Evolutionary conservation across 2,329 filamentous ascomycete species (phyloP).

Genomic region (Botryotinia globosa): DNA sequence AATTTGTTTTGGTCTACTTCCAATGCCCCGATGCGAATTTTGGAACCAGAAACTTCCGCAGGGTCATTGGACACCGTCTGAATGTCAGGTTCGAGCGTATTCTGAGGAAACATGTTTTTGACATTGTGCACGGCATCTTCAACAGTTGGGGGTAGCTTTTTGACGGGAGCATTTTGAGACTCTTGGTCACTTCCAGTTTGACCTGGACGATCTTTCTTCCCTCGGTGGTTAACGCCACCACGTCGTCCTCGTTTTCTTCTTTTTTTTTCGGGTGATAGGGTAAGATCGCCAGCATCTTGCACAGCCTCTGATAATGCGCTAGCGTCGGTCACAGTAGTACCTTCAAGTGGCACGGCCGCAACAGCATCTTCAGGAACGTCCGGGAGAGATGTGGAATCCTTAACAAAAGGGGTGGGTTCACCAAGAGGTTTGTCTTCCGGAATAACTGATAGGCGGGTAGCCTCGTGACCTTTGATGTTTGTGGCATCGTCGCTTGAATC

Average conservation of each 20-base stretch:
- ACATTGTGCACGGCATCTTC: slow-evolving; percentile 60
- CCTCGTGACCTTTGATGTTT: background rate
- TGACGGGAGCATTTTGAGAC: background rate
- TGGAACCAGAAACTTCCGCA: slow-evolving; percentile 57
- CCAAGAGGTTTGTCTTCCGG: slow-evolving; percentile 2
- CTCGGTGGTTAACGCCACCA: slow-evolving; percentile 65
- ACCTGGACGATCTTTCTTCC: slow-evolving; percentile 47
- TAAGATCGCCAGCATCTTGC: slow-evolving; percentile 10
- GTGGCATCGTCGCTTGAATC: slow-evolving; percentile 12
- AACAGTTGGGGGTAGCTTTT: slow-evolving; percentile 45
- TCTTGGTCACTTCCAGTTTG: slow-evolving; percentile 45
- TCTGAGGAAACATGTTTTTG: slow-evolving; percentile 53
- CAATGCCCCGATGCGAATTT: slow-evolving; percentile 61
- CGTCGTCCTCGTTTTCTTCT: slow-evolving; percentile 66
- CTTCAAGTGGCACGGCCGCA: background rate
- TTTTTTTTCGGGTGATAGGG: slow-evolving; percentile 46
- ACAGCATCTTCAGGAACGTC: background rate
- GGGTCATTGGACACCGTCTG: slow-evolving; percentile 56
- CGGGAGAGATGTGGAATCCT: background rate
- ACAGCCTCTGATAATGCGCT: background rate
- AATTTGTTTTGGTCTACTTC: slow-evolving; percentile 63
- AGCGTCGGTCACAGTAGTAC: slow-evolving; percentile 2
- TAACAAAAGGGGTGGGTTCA: background rate
- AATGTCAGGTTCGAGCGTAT: slow-evolving; percentile 60
- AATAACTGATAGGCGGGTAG: background rate